phyloP scores from a whole-genome alignment of 176 grass and related monocot species.

The Stipa capillata region DNA sequence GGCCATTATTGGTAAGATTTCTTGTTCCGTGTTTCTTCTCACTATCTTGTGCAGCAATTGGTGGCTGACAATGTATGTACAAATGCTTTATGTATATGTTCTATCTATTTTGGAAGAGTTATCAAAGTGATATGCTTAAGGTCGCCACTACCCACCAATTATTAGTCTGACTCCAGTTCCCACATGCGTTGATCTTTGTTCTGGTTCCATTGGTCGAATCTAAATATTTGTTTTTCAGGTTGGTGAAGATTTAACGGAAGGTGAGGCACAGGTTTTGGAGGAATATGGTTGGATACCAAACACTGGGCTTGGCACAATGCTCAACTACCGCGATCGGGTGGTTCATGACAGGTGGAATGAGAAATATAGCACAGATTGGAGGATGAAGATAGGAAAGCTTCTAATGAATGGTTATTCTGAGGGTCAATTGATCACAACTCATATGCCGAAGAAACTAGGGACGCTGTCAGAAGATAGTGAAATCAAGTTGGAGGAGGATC shows the following conservation, averaged over 20 bases:
- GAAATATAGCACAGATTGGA: conserved; percentile 46
- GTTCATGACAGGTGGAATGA: conserved; percentile 75
- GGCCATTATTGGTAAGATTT: conserved; percentile 54
- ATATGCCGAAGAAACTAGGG: conserved; percentile 24
- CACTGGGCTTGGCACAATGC: conserved; percentile 68
- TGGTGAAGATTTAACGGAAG: conserved; percentile 64
- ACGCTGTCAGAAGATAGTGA: conserved; percentile 21
- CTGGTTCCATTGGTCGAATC: background rate
- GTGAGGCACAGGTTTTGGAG: conserved; percentile 55
- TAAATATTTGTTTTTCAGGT: conserved; percentile 32
- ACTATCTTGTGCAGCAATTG: background rate
- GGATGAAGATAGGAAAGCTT: conserved; percentile 70
- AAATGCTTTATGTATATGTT: background rate
- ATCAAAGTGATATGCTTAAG: background rate
- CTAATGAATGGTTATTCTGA: conserved; percentile 55
- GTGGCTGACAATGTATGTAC: background rate
- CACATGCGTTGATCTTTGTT: background rate
- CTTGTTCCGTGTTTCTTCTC: background rate
- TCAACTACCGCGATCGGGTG: conserved; percentile 75
- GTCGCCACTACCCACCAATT: background rate
- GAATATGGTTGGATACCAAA: conserved; percentile 80
- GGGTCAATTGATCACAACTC: conserved; percentile 34
- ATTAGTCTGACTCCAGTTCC: background rate
- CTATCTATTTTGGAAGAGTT: background rate
- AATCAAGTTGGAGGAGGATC: conserved; percentile 33